Evolutionary conservation across 192 early-diverging fungal genomes (phyloP), one percentile per base, ranked within the genome.

Genomic region (Coemansia sp.): DNA sequence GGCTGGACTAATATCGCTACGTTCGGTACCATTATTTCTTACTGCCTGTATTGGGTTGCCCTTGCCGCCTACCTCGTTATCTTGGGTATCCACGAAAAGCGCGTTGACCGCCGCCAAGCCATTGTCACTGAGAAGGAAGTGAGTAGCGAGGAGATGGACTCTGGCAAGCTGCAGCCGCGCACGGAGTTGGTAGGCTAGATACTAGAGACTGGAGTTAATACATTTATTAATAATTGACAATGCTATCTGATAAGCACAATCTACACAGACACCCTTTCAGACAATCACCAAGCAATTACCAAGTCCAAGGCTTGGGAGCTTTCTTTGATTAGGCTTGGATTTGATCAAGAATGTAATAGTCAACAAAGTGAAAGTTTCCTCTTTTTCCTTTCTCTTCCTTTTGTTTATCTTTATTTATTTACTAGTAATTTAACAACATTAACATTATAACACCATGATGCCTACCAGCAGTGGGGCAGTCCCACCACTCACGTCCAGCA

Each of bases 1-100:
- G 94, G 95, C 5, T 95, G 94, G 92, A 87, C 76, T 64, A 90
- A 90, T 65, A 79, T 87, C 24, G 93, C 92, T 8, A 95, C 92
- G 0, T 69, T 87, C 49, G 94, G 89, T 49, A 88, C 90, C 46
- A 87, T 95, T 34, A 75, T 87, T 53, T 88, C 87, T 5, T 97
- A 97, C 85, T 90, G 89, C 70, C 62, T 90, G 3, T 96, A 94
- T 80, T 97, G 95, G 95, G 66, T 88, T 0, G 73, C 70, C 13
- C 38, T 95, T 44, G 78, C 75, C 33, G 64, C 79, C n/a, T 69
- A 69, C 22, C 64, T 96, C 3, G 69, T 90, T 15, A 62, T 44
- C 13, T 16, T 75, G 22, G 65, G 76, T n/a, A 58, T 83, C 46
- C 46, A 65, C 16, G 81, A 83, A 34, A 53, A 44, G 39, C 74